These are phyloP conservation scores for Cladosporium colombiae DNA, from an alignment of 2,329 filamentous ascomycete species.

Conservation along the genomic window DNA sequence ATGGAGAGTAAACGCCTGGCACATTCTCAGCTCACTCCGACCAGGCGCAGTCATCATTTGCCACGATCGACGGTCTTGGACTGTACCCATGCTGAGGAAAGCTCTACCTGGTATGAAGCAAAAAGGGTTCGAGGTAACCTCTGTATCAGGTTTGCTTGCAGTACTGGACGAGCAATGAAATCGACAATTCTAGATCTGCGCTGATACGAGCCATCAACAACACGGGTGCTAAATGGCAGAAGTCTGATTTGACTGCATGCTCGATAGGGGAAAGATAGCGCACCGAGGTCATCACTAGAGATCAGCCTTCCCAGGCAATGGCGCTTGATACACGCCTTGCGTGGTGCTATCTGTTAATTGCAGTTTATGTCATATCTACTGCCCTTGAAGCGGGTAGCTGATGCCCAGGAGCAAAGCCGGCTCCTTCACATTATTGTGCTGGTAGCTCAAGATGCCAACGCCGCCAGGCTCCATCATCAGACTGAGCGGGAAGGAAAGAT, in stretches of 20 bases:
- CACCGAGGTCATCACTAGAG: not conserved
- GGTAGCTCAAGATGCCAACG: slow-evolving; percentile 79
- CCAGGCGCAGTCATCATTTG: slow-evolving; percentile 81
- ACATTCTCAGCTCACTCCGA: slow-evolving; percentile 76
- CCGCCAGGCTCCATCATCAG: slow-evolving; percentile 83
- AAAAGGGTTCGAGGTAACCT: slow-evolving; percentile 71
- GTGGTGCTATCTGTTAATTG: not conserved
- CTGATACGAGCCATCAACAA: not conserved
- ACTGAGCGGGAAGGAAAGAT: slow-evolving; percentile 65
- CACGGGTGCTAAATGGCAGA: not conserved
- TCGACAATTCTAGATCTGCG: not conserved
- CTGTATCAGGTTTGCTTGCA: slow-evolving; percentile 53
- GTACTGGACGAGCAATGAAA: not conserved
- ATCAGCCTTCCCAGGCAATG: not conserved
- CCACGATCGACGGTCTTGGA: slow-evolving; percentile 84
- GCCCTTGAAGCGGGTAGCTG: slow-evolving; percentile 53
- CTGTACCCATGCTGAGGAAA: slow-evolving; percentile 71
- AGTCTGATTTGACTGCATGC: not conserved
- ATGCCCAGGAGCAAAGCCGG: slow-evolving; percentile 78
- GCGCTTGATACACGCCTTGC: not conserved
- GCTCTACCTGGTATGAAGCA: slow-evolving; percentile 71
- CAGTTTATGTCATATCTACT: not conserved
- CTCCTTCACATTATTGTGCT: slow-evolving; percentile 75
- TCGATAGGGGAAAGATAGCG: not conserved
- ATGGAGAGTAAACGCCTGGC: slow-evolving; percentile 69